Evolutionary conservation across 2,329 filamentous ascomycete species (phyloP), one percentile per base, ranked within the genome.

Genomic region (Colletotrichum simmondsii): DNA sequence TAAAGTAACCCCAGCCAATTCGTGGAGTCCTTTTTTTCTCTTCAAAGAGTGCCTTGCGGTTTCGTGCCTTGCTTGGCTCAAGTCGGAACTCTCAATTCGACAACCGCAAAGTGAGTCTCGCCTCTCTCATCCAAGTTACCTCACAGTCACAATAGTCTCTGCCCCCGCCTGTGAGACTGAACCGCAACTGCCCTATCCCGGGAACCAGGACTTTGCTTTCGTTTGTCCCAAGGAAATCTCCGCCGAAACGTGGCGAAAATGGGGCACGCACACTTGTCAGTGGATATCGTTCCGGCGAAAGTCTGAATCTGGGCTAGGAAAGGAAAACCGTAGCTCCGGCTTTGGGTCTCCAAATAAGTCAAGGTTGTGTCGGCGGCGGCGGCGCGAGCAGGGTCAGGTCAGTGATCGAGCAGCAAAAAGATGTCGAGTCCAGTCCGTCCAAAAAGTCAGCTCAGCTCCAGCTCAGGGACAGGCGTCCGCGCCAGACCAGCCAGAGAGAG

Each of bases 271-370:
- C n/a, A 42, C 53, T 37, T 19, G n/a, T 46, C 32, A 28, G 60
- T 56, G 66, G 70, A 26, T 70, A 72, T 30, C 60, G 46, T 57
- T 65, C 60, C 56, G 65, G 70, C 35, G 56, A 57, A 60, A 69
- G 4, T 68, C 54, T 60, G 70, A 30, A 56, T 61, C 32, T 37
- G 60, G 42, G 54, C 60, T 60, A 59, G 64, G 59, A 22, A 10
- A 56, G 32, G 54, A n/a, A n/a, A 26, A 56, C 49, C 49, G 61
- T 42, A 56, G 22, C 46, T 53, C 28, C 60, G 60, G 28, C 19
- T 30, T 30, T 52, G 42, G 22, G 60, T 63, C 42, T 63, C 24
- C 57, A 58, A 53, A 46, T 49, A 72, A 26, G 64, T 54, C 54
- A 46, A 32, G 35, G 64, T 14, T 46, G 42, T 28, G 26, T 35